A percentile compares a stretch with the other conserved stretches of the same genome.
Conservation (phyloP, 208 protist genomes). For the Endotrypanum monterogeii region DNA sequence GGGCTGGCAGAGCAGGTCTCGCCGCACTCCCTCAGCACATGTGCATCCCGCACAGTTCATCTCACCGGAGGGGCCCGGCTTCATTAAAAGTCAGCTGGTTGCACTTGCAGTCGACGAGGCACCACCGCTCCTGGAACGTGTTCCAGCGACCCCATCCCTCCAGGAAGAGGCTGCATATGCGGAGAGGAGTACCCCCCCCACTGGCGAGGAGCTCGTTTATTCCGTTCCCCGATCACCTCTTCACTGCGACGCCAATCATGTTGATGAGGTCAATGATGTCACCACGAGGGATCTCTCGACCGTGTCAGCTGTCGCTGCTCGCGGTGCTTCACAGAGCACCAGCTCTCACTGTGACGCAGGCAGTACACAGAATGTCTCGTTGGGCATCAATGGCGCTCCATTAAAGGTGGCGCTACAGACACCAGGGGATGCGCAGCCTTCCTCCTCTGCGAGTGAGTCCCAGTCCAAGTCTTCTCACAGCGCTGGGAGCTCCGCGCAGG, state of each 20-base stretch:
- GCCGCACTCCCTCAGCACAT: conserved; percentile 11
- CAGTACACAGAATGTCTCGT: background rate
- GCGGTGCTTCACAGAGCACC: background rate
- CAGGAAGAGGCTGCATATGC: background rate
- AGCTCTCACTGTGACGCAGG: background rate
- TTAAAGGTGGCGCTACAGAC: background rate
- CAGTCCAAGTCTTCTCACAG: conserved; percentile 3
- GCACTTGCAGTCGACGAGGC: background rate
- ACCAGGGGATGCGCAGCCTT: background rate
- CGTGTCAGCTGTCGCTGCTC: background rate
- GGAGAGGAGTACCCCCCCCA: background rate
- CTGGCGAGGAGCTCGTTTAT: conserved; percentile 18
- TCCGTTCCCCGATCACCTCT: conserved; percentile 16
- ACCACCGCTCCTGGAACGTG: conserved; percentile 11
- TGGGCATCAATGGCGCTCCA: conserved; percentile 2
- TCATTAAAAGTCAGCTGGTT: background rate
- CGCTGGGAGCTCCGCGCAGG: conserved; percentile 9
- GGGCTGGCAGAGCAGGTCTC: background rate
- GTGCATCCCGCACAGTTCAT: conserved; percentile 3
- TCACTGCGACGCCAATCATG: background rate
- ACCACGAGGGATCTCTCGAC: background rate
- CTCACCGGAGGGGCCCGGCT: background rate
- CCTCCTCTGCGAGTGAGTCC: background rate
- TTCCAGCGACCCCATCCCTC: conserved; percentile 1
- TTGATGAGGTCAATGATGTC: background rate